Evolutionary conservation across 768 basidiomycete species (phyloP).

Genomic region (Amanita polypyramis): DNA sequence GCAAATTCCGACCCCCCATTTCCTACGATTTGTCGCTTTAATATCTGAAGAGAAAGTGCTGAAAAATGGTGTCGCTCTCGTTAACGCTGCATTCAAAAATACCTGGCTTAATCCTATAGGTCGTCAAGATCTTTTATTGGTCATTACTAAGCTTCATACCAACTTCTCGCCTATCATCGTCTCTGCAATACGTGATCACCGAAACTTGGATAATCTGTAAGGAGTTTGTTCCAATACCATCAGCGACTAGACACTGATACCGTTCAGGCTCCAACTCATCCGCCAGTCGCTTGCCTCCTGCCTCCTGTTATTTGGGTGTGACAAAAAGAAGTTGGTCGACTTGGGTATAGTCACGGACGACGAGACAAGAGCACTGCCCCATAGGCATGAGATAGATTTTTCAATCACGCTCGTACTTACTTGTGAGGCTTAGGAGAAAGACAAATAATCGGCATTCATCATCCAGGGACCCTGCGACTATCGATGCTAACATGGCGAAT

Average conservation of each 20-base stretch:
- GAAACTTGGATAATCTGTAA: conserved; percentile 26
- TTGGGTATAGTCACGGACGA: conserved; percentile 35
- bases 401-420: neutral
- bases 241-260: neutral
- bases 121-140: conserved; percentile 44
- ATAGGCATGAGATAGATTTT: conserved; percentile 32
- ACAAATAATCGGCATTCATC: conserved; percentile 28
- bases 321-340: conserved; percentile 33
- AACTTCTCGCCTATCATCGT: conserved; percentile 21
- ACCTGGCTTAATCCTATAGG: conserved; percentile 52
- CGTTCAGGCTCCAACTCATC: conserved; percentile 37
- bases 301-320: conserved; percentile 59
- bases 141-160: conserved; percentile 38
- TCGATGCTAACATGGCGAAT: conserved; percentile 47
- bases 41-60: conserved; percentile 26
- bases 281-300: conserved; percentile 51
- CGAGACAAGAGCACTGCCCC: conserved; percentile 42
- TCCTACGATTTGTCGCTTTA: conserved; percentile 35
- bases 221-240: neutral
- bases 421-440: conserved; percentile 31
- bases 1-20: conserved; percentile 43
- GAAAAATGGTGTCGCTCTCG: conserved; percentile 34
- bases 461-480: conserved; percentile 46
- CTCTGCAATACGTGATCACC: conserved; percentile 21
- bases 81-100: conserved; percentile 44